Conservation (phyloP, 176 grass and related monocot species). For the Triticum turgidum region DNA sequence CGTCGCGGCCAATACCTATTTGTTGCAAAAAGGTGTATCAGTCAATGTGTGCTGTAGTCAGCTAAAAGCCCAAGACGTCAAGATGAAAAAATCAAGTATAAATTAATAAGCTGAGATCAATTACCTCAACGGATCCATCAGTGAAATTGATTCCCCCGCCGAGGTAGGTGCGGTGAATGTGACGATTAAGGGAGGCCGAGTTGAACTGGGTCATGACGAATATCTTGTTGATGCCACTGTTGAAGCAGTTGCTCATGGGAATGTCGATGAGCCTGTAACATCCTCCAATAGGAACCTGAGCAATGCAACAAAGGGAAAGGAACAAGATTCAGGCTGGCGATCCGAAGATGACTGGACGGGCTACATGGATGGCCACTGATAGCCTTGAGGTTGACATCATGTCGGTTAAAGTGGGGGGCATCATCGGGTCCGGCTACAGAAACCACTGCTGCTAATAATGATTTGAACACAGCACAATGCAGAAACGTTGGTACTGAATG, state of each 20-base stretch:
- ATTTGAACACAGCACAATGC: background rate
- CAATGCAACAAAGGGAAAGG: slow-evolving; percentile 27
- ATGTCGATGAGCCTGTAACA: slow-evolving; percentile 75
- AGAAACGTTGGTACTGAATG: background rate
- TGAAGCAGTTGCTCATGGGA: slow-evolving; percentile 84
- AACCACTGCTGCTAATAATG: slow-evolving; percentile 13
- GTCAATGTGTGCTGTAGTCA: background rate
- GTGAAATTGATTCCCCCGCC: slow-evolving; percentile 66
- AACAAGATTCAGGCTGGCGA: slow-evolving; percentile 18
- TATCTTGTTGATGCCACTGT: slow-evolving; percentile 77
- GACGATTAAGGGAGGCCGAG: slow-evolving; percentile 68
- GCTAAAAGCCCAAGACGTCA: background rate
- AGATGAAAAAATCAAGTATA: background rate
- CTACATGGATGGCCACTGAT: slow-evolving; percentile 17
- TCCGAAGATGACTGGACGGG: slow-evolving; percentile 19
- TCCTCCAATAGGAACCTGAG: slow-evolving; percentile 75
- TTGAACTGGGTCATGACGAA: slow-evolving; percentile 86
- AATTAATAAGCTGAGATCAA: background rate
- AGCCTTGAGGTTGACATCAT: slow-evolving; percentile 32
- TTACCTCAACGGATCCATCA: slow-evolving; percentile 79
- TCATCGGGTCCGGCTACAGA: background rate
- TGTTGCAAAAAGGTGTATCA: slow-evolving; percentile 8
- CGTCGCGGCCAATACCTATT: slow-evolving; percentile 77
- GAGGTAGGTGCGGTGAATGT: slow-evolving; percentile 59
- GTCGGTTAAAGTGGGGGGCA: slow-evolving; percentile 28